Evolutionary conservation across 2,329 filamentous ascomycete genomes (phyloP).

Genomic region (Acephala macrosclerotiorum): DNA sequence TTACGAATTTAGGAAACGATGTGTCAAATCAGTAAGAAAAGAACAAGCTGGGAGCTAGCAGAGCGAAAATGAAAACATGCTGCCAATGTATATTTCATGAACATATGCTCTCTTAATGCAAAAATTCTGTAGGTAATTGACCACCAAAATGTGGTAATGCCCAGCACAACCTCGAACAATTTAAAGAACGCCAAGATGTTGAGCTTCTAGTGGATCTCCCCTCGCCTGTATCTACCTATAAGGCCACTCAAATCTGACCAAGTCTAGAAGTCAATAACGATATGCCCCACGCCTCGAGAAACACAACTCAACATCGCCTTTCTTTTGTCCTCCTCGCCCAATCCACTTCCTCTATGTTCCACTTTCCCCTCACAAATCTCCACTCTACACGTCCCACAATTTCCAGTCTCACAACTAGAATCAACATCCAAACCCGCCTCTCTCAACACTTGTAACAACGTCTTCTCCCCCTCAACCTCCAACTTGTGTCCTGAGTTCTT

Average conservation of each 20-base stretch:
- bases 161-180: no score
- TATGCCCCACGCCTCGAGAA: slow-evolving; percentile 30
- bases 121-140: no score
- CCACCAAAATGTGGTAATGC: no score
- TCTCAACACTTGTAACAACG: slow-evolving; percentile 50
- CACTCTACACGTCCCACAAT: slow-evolving; percentile 52
- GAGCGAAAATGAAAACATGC: neutral
- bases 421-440: slow-evolving; percentile 50
- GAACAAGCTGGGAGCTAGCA: neutral
- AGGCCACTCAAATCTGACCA: neutral
- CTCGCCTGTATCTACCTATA: no score
- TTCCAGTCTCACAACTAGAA: slow-evolving; percentile 52
- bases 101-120: neutral
- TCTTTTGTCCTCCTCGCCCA: slow-evolving; percentile 46
- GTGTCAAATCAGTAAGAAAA: neutral
- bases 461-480: slow-evolving; percentile 50
- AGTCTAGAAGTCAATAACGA: slow-evolving; percentile 34
- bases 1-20: no score
- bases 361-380: slow-evolving; percentile 48
- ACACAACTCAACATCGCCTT: slow-evolving; percentile 36
- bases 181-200: no score
- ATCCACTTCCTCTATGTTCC: slow-evolving; percentile 48
- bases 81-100: neutral
- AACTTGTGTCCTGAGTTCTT: slow-evolving; percentile 49
- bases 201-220: no score